phyloP scores from a whole-genome alignment of 2,329 filamentous ascomycete genomes.

The Magnaporthiopsis rhizophila region DNA sequence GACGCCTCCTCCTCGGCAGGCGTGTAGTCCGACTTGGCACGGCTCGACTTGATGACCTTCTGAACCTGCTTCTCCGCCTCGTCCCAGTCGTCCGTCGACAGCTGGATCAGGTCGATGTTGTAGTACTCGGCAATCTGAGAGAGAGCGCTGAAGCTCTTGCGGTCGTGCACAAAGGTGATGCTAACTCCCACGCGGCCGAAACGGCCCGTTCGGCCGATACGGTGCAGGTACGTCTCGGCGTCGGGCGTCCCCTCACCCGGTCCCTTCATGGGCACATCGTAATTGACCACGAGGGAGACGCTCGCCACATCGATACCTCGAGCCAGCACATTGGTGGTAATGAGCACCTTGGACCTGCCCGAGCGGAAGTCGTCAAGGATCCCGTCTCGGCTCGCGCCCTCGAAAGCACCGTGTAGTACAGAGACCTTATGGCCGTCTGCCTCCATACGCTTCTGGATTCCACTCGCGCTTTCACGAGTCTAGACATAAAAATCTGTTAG shows the following conservation, averaged over 20 bases:
- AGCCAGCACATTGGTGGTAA: constrained; percentile 93
- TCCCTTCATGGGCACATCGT: constrained; percentile 74
- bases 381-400: constrained; percentile 72
- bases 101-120: constrained; percentile 68
- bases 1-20: constrained; percentile 10
- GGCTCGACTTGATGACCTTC: constrained; percentile 65
- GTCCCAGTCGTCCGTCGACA: constrained; percentile 88
- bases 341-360: constrained; percentile 88
- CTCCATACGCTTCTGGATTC: constrained; percentile 80
- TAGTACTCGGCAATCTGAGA: constrained; percentile 75
- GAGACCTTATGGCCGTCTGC: constrained; percentile 87
- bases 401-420: constrained; percentile 79
- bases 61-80: constrained; percentile 77
- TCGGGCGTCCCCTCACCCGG: constrained; percentile 75
- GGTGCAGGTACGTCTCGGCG: constrained; percentile 92
- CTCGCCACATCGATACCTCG: constrained; percentile 88
- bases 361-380: constrained; percentile 81
- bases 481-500: constrained; percentile 25
- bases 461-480: constrained; percentile 76
- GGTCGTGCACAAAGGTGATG: constrained; percentile 88
- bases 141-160: constrained; percentile 71
- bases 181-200: constrained; percentile 95
- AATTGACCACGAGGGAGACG: constrained; percentile 98
- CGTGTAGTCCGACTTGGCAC: constrained; percentile 41
- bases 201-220: constrained; percentile 92